Conservation (phyloP, 2,329 filamentous ascomycete species). For the Diaporthe humulicola region DNA sequence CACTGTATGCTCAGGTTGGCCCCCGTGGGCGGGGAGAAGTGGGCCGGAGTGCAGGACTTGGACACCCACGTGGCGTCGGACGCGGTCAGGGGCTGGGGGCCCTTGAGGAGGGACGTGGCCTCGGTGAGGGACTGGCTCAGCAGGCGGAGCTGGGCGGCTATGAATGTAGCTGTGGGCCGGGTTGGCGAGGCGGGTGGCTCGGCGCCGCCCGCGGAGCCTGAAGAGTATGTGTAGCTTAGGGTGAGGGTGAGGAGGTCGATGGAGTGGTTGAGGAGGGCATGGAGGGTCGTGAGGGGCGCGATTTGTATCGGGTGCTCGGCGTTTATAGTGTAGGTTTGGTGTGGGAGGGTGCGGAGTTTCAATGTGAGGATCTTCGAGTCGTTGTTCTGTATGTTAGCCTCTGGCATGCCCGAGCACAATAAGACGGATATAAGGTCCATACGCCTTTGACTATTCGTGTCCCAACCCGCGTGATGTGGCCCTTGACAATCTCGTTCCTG, state of each 20-base stretch:
- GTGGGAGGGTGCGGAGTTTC: conserved; percentile 77
- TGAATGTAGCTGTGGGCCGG: conserved; percentile 57
- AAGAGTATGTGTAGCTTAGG: conserved; percentile 71
- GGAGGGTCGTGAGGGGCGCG: conserved; percentile 77
- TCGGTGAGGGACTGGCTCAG: conserved; percentile 68
- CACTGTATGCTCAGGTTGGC: conserved; percentile 81
- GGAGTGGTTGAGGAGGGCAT: conserved; percentile 84
- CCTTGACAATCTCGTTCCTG: conserved; percentile 91
- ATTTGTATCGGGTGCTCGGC: conserved; percentile 69
- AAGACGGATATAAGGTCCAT: conserved; percentile 51
- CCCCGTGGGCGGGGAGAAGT: conserved; percentile 62
- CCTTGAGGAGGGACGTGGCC: conserved; percentile 66
- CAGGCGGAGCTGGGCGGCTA: conserved; percentile 68
- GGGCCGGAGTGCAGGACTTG: conserved; percentile 56
- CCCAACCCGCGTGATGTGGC: conserved; percentile 89
- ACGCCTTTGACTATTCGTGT: conserved; percentile 93
- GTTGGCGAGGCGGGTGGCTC: conserved; percentile 65
- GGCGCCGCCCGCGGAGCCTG: conserved; percentile 67
- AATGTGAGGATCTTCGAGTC: conserved; percentile 77
- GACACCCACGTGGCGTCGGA: conserved; percentile 59
- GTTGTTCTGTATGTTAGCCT: neutral
- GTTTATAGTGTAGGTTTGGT: conserved; percentile 63
- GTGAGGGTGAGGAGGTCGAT: conserved; percentile 87
- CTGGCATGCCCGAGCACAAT: neutral
- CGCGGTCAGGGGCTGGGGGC: conserved; percentile 57